Percentiles rank a stretch among this genome's conserved stretches.
phyloP scores from a whole-genome alignment of 2,329 filamentous ascomycete species.

The Mariannaea elegans region DNA sequence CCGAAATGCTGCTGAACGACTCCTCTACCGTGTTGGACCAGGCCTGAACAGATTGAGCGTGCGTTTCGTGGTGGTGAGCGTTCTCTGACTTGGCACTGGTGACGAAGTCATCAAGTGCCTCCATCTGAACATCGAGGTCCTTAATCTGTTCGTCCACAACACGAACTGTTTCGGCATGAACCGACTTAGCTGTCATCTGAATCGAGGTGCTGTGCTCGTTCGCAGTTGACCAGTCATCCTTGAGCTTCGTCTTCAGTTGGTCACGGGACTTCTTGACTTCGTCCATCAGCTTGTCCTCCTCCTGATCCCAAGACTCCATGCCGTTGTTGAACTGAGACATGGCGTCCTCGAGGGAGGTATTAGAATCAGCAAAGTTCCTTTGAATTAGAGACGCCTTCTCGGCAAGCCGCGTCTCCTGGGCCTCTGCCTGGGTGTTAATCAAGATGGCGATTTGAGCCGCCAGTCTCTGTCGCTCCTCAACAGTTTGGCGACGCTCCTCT shows the following conservation, averaged over 20 bases:
- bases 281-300: slow-evolving; percentile 74
- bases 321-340: slow-evolving; percentile 72
- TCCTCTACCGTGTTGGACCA: slow-evolving; percentile 75
- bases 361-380: slow-evolving; percentile 70
- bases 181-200: slow-evolving; percentile 82
- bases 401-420: slow-evolving; percentile 76
- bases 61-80: slow-evolving; percentile 75
- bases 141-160: slow-evolving; percentile 90
- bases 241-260: slow-evolving; percentile 80
- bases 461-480: slow-evolving; percentile 77
- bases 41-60: slow-evolving; percentile 70
- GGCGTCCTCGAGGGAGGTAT: slow-evolving; percentile 70
- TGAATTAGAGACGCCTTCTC: slow-evolving; percentile 70
- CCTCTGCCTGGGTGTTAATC: slow-evolving; percentile 76
- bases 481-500: slow-evolving; percentile 78
- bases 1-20: slow-evolving; percentile 76
- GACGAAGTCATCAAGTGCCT: slow-evolving; percentile 90
- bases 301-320: slow-evolving; percentile 78
- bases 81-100: slow-evolving; percentile 83
- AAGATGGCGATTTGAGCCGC: slow-evolving; percentile 81
- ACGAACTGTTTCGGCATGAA: slow-evolving; percentile 88
- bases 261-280: slow-evolving; percentile 79
- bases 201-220: slow-evolving; percentile 85
- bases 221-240: slow-evolving; percentile 85
- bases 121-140: slow-evolving; percentile 89